Conservation (phyloP, 805 yeast genomes). For the Myxozyma melibiosi region DNA sequence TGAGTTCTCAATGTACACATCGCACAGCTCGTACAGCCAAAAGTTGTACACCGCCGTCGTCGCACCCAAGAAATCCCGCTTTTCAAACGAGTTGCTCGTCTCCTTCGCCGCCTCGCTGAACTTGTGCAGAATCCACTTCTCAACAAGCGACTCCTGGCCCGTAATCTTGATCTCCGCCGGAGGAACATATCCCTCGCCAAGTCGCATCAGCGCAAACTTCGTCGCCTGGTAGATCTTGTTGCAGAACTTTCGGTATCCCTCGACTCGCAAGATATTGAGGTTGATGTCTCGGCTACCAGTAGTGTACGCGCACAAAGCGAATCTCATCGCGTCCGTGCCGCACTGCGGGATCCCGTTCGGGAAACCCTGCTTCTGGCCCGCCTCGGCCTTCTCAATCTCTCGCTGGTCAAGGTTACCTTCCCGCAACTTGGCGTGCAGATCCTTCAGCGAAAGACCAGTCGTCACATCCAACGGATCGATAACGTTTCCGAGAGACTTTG, state of each 20-base stretch:
- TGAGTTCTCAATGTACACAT: conserved; percentile 96
- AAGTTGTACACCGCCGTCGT: conserved; percentile 86
- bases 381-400: conserved; percentile 82
- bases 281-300: conserved; percentile 99
- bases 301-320: conserved; percentile 96
- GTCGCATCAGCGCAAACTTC: conserved; percentile 89
- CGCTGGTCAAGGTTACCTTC: conserved; percentile 86
- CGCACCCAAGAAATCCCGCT: conserved; percentile 85
- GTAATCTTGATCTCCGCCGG: conserved; percentile 61
- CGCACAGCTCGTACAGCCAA: conserved; percentile 95
- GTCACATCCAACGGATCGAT: conserved; percentile 95
- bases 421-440: conserved; percentile 73
- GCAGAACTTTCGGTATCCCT: conserved; percentile 99
- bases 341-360: conserved; percentile 99
- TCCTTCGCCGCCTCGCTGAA: conserved; percentile 68
- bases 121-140: conserved; percentile 93
- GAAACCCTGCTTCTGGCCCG: conserved; percentile 85
- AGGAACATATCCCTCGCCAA: conserved; percentile 87
- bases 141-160: conserved; percentile 88
- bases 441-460: conserved; percentile 77
- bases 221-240: conserved; percentile 99
- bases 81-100: conserved; percentile 68
- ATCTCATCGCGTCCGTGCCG: conserved; percentile 98
- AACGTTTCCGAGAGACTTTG: conserved; percentile 95
- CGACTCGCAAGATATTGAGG: conserved; percentile 92